Base-by-base conservation (phyloP, 495 filamentous ascomycete genomes). In the Hypoxylon rickii region DNA sequence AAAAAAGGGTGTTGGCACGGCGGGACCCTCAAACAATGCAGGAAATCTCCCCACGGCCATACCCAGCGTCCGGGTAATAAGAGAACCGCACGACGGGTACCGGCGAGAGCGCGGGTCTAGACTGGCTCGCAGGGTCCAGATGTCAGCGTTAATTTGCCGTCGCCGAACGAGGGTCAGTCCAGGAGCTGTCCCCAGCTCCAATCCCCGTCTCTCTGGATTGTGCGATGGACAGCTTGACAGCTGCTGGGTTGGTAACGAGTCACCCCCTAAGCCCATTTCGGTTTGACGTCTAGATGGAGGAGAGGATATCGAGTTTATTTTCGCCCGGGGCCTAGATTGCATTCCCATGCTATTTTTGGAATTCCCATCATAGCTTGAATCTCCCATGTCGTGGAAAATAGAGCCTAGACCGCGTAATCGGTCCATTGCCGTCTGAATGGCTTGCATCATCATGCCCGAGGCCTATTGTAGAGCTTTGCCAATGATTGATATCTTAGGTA, bases 71-170 rank as follows among this genome's bases (percentile, higher is more conserved):
- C 57, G 65, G 58, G 18, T 65, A 63, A 68, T 65, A 59, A 34
- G 41, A 54, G 29, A 11, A 31, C 17, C 36, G 22, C 47, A 34
- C 48, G 38, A 38, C 44, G 42, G 55, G 29, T 39, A 7, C 38
- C 18, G 22, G 31, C 16, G 19, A 51, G 48, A 46, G 47, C 45
- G 32, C 15, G 38, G 52, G 65, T 63, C 65, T 68, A 61, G 65
- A 63, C 37, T 63, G 41, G 16, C 51, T 55, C 51, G 58, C 49
- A 32, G 49, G 62, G 61, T 67, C 65, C 61, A 67, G 65, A 56
- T 37, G 52, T 53, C 45, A 47, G 57, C 6, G 42, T n/a, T n/a
- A 61, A 61, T 53, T 48, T 46, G 44, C 40, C 44, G 34, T 43
- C 18, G 43, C 44, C 47, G 58, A 43, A 51, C 40, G 44, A 44